A percentile compares a stretch with the other conserved stretches of the same genome.
These are phyloP conservation scores for Pestalotiopsis sp. DNA, from an alignment of 2,329 filamentous ascomycete species.

Conservation along the genomic window DNA sequence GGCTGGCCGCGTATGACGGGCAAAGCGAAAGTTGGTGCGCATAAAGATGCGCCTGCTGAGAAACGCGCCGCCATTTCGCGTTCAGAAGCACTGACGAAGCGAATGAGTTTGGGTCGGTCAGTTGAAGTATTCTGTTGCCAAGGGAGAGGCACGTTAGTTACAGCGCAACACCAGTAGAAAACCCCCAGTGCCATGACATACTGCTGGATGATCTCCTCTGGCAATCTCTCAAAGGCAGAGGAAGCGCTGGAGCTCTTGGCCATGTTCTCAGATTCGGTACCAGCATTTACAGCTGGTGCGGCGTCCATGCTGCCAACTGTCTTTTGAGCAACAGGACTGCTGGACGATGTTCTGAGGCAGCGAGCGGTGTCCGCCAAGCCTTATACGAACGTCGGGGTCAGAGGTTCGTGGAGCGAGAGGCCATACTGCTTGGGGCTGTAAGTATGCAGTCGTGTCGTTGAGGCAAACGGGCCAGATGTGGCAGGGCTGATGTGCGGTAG, in stretches of 20 bases:
- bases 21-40: conserved; percentile 64
- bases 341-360: neutral
- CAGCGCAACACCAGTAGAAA: neutral
- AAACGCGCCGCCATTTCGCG: conserved; percentile 66
- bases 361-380: neutral
- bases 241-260: conserved; percentile 16
- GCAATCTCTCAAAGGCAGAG: conserved; percentile 58
- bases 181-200: conserved; percentile 40
- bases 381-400: neutral
- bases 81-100: conserved; percentile 69
- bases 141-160: neutral
- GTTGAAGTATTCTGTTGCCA: conserved; percentile 58
- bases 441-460: neutral
- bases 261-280: neutral
- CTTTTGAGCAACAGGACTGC: neutral
- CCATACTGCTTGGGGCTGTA: conserved; percentile 1
- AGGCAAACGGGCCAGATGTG: neutral
- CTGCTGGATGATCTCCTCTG: conserved; percentile 73
- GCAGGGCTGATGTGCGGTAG: neutral
- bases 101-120: conserved; percentile 65
- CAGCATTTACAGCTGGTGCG: neutral
- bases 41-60: conserved; percentile 67
- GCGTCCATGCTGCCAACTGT: neutral
- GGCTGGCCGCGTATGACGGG: conserved; percentile 59
- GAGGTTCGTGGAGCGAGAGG: neutral